A percentile compares a stretch with the other conserved stretches of the same genome.
These are phyloP conservation scores for Umbelopsis isabellina DNA, from an alignment of 192 early-diverging fungal genomes.

Conservation along the genomic window DNA sequence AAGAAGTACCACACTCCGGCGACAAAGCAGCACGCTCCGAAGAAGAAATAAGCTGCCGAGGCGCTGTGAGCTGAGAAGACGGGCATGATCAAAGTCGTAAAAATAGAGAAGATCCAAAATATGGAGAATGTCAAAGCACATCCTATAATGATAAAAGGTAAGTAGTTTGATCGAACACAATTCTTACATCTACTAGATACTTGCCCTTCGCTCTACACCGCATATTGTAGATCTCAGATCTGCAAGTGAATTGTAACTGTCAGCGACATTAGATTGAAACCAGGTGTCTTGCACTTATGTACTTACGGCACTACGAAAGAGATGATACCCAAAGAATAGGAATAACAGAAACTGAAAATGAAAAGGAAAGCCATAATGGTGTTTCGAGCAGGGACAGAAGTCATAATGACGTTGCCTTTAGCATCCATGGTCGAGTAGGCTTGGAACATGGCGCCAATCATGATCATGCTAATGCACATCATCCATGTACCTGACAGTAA, in stretches of 20 bases:
- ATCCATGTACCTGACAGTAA: slow-evolving; percentile 70
- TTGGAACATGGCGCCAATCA: slow-evolving; percentile 56
- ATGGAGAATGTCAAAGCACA: slow-evolving; percentile 11
- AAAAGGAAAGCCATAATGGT: slow-evolving; percentile 39
- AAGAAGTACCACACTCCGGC: slow-evolving; percentile 37
- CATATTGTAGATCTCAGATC: slow-evolving; percentile 27
- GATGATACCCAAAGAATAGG: slow-evolving; percentile 18
- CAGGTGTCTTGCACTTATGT: not conserved
- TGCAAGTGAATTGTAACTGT: slow-evolving; percentile 15
- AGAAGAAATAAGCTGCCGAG: not conserved
- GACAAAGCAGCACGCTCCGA: slow-evolving; percentile 13
- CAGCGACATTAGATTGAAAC: not conserved
- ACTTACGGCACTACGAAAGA: slow-evolving; percentile 16
- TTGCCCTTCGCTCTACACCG: slow-evolving; percentile 2
- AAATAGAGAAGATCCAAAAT: slow-evolving; percentile 13
- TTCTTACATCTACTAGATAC: too few relatives aligned
- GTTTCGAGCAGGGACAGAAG: slow-evolving; percentile 20
- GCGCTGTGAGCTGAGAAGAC: slow-evolving; percentile 9
- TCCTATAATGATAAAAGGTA: not conserved
- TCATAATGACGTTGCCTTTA: slow-evolving; percentile 23
- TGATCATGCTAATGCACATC: slow-evolving; percentile 66
- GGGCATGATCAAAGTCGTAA: slow-evolving; percentile 13
- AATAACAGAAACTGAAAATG: slow-evolving; percentile 39
- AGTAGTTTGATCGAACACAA: too few relatives aligned
- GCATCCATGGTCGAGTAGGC: slow-evolving; percentile 18